Percentiles rank a stretch among this genome's conserved stretches.
Evolutionary conservation across 305 asterid genomes (phyloP).

Genomic region (Lippia alba): DNA sequence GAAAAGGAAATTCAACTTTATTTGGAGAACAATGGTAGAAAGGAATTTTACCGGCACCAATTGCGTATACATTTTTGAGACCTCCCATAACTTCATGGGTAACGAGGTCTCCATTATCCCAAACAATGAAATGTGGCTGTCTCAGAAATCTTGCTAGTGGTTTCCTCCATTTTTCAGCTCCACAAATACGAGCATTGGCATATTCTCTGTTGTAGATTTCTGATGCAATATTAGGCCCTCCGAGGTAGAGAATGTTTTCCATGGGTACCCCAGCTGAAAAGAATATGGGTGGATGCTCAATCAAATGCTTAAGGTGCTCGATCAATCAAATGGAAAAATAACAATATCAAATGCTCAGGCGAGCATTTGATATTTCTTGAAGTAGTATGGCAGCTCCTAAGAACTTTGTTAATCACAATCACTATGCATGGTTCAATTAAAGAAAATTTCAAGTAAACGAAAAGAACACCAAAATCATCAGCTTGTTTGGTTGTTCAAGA

Average conservation of each 20-base stretch:
- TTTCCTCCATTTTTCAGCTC: conserved; percentile 91
- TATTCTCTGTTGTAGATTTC: conserved; percentile 90
- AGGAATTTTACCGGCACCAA: conserved; percentile 73
- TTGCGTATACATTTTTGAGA: conserved; percentile 84
- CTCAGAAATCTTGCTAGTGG: conserved; percentile 82
- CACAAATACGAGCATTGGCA: conserved; percentile 92
- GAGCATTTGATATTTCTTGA: too few relatives aligned
- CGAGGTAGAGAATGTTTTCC: conserved; percentile 88
- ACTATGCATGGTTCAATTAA: too few relatives aligned
- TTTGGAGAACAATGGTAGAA: conserved; percentile 2
- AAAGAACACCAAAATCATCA: too few relatives aligned
- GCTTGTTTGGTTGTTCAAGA: too few relatives aligned
- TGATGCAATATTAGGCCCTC: conserved; percentile 94
- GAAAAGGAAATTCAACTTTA: conserved; percentile 2
- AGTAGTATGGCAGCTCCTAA: too few relatives aligned
- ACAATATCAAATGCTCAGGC: too few relatives aligned
- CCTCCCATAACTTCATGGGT: conserved; percentile 98
- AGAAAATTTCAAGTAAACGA: too few relatives aligned
- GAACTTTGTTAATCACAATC: too few relatives aligned
- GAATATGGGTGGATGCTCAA: background rate
- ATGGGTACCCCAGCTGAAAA: conserved; percentile 72
- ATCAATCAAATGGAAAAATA: too few relatives aligned
- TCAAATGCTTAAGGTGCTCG: background rate
- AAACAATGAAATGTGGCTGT: conserved; percentile 91
- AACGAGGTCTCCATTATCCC: conserved; percentile 90